phyloP scores from a whole-genome alignment of 1,139 yeast genomes.

The Suhomyces wounanorum region DNA sequence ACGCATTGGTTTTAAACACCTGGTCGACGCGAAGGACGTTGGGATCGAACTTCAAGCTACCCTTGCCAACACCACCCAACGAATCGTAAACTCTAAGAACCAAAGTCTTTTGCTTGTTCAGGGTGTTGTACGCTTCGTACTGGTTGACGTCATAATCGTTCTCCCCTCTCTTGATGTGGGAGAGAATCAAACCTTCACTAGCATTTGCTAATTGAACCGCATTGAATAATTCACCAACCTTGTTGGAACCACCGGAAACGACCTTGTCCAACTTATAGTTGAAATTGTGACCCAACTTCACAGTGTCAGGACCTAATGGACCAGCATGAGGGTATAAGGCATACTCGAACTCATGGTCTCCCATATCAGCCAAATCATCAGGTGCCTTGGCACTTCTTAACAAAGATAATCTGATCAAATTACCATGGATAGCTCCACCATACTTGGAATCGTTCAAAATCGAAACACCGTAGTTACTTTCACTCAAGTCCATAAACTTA shows the following conservation, averaged over 20 bases:
- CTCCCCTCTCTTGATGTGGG: constrained; percentile 85
- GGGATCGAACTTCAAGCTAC: constrained; percentile 45
- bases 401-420: constrained; percentile 77
- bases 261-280: constrained; percentile 53
- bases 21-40: constrained; percentile 40
- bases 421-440: constrained; percentile 91
- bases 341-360: constrained; percentile 77
- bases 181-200: constrained; percentile 62
- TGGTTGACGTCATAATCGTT: constrained; percentile 66
- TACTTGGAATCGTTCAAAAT: constrained; percentile 83
- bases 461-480: constrained; percentile 83
- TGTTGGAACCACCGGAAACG: constrained; percentile 22
- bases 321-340: constrained; percentile 85
- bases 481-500: constrained; percentile 90
- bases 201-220: constrained; percentile 48
- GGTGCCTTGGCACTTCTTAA: constrained; percentile 89
- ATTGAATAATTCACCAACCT: constrained; percentile 22
- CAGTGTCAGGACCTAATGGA: constrained; percentile 60
- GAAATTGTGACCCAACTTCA: constrained; percentile 76
- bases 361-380: constrained; percentile 93
- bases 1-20: constrained; percentile 63
- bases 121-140: constrained; percentile 14
- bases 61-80: constrained; percentile 72
- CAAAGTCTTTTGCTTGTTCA: constrained; percentile 48
- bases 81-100: constrained; percentile 81